A percentile compares a stretch with the other conserved stretches of the same genome.
phyloP scores from a whole-genome alignment of 2,329 filamentous ascomycete species.

The Fusarium sp. region DNA sequence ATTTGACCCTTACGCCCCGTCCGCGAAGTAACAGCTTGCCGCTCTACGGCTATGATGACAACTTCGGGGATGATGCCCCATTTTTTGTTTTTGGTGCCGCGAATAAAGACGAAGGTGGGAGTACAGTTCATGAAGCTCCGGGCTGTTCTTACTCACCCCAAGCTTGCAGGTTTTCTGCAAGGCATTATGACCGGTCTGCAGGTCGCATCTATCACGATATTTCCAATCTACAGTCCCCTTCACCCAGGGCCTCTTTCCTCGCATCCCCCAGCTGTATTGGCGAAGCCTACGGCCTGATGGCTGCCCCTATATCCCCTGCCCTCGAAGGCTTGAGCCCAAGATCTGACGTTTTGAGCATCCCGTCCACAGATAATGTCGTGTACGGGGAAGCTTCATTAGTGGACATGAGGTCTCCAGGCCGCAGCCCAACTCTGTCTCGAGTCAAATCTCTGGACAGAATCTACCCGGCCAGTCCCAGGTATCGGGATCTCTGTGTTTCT shows the following conservation, averaged over 20 bases:
- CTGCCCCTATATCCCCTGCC: conserved; percentile 28
- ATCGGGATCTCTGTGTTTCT: conserved; percentile 46
- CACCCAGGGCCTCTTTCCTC: conserved; percentile 22
- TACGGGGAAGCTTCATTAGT: conserved; percentile 54
- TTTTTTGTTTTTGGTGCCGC: conserved; percentile 60
- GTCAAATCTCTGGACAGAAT: conserved; percentile 53
- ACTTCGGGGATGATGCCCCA: conserved; percentile 55
- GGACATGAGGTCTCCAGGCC: conserved; percentile 47
- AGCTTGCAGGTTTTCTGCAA: conserved; percentile 44
- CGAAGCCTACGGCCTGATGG: conserved; percentile 44
- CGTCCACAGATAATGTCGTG: conserved; percentile 50
- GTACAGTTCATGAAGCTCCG: conserved; percentile 18
- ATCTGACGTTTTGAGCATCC: conserved; percentile 49
- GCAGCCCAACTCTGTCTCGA: conserved; percentile 42
- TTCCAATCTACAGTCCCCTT: conserved; percentile 34
- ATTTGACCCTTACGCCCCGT: conserved; percentile 53
- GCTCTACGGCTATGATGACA: conserved; percentile 55
- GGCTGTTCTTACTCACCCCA: conserved; percentile 26
- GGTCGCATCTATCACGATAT: conserved; percentile 37
- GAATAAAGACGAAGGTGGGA: conserved; percentile 38
- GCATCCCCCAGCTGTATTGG: conserved; percentile 48
- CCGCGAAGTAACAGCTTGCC: conserved; percentile 62
- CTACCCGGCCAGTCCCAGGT: conserved; percentile 44
- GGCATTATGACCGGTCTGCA: conserved; percentile 42
- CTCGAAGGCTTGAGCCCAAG: conserved; percentile 44